Evolutionary conservation across 331 rosid species (phyloP).

Genomic region (Rosa hybrid): DNA sequence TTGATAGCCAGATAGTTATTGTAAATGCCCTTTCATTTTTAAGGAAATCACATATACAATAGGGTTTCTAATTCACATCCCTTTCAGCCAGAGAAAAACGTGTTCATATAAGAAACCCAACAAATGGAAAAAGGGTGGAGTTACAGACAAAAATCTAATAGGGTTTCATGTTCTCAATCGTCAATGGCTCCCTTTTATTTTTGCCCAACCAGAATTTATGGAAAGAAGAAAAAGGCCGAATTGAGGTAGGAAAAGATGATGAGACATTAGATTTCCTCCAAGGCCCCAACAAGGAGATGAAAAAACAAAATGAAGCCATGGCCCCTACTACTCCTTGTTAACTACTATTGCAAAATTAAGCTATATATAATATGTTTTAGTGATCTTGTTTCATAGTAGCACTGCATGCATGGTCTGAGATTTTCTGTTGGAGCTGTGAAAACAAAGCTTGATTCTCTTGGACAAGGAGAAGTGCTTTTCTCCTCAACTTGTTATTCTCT

Average conservation of each 20-base stretch:
- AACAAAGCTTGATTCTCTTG: slow-evolving; percentile 69
- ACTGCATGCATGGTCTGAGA: slow-evolving; percentile 25
- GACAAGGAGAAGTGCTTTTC: slow-evolving; percentile 69
- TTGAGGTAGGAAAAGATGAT: slow-evolving; percentile 7
- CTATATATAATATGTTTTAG: background rate
- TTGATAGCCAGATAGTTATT: background rate
- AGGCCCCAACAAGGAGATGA: slow-evolving; percentile 12
- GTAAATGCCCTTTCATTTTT: background rate
- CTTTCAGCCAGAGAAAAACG: background rate
- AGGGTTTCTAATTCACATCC: background rate
- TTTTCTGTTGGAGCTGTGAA: slow-evolving; percentile 53
- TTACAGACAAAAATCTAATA: background rate
- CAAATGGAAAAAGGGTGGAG: background rate
- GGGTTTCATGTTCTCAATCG: background rate
- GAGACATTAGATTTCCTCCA: background rate
- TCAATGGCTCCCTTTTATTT: background rate
- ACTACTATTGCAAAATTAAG: background rate
- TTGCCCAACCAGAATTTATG: background rate
- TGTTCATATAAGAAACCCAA: background rate
- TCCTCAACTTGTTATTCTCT: slow-evolving; percentile 71
- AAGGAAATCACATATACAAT: background rate
- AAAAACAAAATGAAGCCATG: background rate
- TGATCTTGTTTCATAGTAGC: background rate
- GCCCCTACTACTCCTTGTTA: slow-evolving; percentile 14
- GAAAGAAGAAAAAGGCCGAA: background rate